These are phyloP conservation scores for Cucumis hystrix DNA, from an alignment of 306 rosid species.

Conservation along the genomic window DNA sequence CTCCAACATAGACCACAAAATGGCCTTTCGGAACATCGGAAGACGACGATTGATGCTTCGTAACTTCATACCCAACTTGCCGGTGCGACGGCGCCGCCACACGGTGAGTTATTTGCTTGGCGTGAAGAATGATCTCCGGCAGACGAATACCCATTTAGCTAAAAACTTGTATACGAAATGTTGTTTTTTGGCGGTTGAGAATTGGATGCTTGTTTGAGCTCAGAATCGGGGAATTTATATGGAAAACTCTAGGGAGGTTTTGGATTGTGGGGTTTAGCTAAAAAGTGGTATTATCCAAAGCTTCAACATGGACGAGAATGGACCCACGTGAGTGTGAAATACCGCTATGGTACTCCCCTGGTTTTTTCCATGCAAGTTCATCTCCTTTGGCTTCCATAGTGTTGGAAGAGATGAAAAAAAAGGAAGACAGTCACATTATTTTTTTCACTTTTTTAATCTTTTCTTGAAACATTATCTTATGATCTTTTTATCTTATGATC, in stretches of 20 bases:
- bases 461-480: background rate
- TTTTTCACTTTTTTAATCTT: background rate
- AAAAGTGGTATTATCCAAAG: background rate
- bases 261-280: background rate
- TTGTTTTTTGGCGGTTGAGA: background rate
- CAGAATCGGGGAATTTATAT: background rate
- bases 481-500: background rate
- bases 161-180: background rate
- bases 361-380: slow-evolving; percentile 3
- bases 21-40: slow-evolving; percentile 29
- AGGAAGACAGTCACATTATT: background rate
- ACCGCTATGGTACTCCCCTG: slow-evolving; percentile 14
- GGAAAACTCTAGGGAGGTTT: background rate
- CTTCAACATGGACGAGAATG: slow-evolving; percentile 10
- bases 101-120: slow-evolving; percentile 12
- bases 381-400: background rate
- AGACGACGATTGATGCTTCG: background rate
- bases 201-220: background rate
- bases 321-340: background rate
- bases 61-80: background rate
- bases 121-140: slow-evolving; percentile 17
- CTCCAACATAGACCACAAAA: slow-evolving; percentile 33
- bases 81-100: slow-evolving; percentile 8
- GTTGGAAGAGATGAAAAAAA: background rate
- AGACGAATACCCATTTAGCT: slow-evolving; percentile 19